Conservation (phyloP, 1,284 basidiomycete species). For the Boletus sp. region DNA sequence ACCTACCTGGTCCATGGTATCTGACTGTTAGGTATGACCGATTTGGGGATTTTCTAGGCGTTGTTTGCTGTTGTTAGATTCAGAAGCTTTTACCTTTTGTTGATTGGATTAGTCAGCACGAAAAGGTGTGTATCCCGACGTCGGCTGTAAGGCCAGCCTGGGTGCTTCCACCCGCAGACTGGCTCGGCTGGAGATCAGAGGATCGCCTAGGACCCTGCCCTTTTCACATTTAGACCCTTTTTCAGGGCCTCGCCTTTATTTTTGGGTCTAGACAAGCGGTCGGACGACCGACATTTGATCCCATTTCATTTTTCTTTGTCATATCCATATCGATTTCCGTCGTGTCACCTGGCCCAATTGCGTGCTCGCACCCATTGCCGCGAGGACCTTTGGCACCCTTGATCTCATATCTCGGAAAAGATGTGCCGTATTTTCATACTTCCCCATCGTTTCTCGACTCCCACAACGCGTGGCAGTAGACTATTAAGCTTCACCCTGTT, state of each 20-base stretch:
- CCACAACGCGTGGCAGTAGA: slow-evolving; percentile 22
- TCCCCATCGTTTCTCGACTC: slow-evolving; percentile 16
- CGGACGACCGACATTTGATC: neutral
- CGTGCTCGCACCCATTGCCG: slow-evolving; percentile 3
- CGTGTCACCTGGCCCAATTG: slow-evolving; percentile 13
- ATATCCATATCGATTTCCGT: slow-evolving; percentile 21
- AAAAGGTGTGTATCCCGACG: no score
- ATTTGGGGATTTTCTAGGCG: slow-evolving; percentile 6
- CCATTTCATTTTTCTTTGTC: slow-evolving; percentile 8
- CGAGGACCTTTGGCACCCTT: slow-evolving; percentile 33
- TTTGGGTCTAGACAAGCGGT: neutral
- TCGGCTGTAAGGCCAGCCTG: neutral
- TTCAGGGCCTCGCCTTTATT: neutral
- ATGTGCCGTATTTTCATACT: slow-evolving; percentile 6
- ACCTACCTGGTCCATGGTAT: slow-evolving; percentile 29
- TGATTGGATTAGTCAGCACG: slow-evolving; percentile 14
- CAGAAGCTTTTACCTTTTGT: slow-evolving; percentile 22
- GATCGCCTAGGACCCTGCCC: no score
- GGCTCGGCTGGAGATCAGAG: no score
- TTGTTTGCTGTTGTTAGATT: slow-evolving; percentile 31
- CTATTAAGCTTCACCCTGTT: slow-evolving; percentile 19
- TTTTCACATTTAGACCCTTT: no score
- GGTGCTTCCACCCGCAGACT: neutral
- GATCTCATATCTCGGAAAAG: slow-evolving; percentile 25
- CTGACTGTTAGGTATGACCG: neutral